Conservation (phyloP, 1,284 basidiomycete genomes). For the Leccinum cinnamomeum region DNA sequence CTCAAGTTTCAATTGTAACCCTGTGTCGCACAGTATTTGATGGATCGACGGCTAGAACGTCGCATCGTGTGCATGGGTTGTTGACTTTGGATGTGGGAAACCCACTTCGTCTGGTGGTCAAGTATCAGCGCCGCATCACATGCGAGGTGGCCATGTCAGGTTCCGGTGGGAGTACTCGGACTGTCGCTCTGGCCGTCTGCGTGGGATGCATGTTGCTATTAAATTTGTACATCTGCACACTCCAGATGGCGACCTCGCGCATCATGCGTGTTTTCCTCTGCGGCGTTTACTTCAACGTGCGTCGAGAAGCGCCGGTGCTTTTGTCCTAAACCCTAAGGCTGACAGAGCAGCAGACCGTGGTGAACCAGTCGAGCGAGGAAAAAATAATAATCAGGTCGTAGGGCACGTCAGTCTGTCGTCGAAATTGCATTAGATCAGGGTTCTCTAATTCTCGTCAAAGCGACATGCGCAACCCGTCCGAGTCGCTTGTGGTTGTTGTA, state of each 20-base stretch:
- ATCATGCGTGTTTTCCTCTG: constrained; percentile 23
- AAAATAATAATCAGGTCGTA: constrained; percentile 5
- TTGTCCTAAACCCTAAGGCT: constrained; percentile 14
- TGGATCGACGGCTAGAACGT: not conserved
- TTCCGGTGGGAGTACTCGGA: not conserved
- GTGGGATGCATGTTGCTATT: constrained; percentile 1
- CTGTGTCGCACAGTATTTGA: not conserved
- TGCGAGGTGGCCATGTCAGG: not conserved
- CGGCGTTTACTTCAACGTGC: constrained; percentile 21
- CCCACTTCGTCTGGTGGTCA: constrained; percentile 22
- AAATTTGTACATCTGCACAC: not conserved
- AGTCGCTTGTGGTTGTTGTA: not conserved
- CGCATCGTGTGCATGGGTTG: not conserved
- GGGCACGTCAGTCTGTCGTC: constrained; percentile 3
- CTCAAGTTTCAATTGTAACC: not conserved
- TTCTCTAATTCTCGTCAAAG: not conserved
- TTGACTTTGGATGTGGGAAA: not conserved
- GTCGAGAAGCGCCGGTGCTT: constrained; percentile 7
- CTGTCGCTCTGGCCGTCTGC: not conserved
- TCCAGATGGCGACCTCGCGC: constrained; percentile 18
- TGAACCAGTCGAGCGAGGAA: constrained; percentile 1
- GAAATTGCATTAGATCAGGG: not conserved
- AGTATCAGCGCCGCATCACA: constrained; percentile 2
- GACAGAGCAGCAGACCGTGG: constrained; percentile 3
- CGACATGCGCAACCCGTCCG: not conserved